A percentile compares a stretch with the other conserved stretches of the same genome.
Conservation (phyloP, 345 rosid species). For the Eucalyptus tenuipes region DNA sequence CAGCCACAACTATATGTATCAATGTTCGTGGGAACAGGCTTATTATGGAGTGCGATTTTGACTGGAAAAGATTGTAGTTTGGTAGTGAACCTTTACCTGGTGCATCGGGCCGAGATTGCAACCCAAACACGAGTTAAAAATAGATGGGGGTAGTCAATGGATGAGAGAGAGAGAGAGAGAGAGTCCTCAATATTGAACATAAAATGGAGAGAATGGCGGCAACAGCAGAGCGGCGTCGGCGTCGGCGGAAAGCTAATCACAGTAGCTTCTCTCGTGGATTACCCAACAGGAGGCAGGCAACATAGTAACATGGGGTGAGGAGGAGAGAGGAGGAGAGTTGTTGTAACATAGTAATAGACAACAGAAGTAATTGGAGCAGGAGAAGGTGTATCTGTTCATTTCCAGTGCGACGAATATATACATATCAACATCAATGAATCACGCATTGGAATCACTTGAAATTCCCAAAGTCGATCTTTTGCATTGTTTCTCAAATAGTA, state of each 20-base stretch:
- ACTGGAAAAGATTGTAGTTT: neutral
- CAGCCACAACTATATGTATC: neutral
- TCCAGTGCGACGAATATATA: neutral
- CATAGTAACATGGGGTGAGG: neutral
- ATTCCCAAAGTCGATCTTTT: neutral
- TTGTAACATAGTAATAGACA: neutral
- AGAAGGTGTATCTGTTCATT: neutral
- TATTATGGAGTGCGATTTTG: neutral
- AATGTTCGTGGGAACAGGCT: neutral
- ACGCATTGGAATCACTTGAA: neutral
- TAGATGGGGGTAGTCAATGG: neutral
- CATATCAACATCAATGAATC: neutral
- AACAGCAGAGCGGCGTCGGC: neutral
- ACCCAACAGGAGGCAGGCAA: neutral
- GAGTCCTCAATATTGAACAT: neutral
- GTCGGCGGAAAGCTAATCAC: neutral
- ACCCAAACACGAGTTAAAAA: neutral
- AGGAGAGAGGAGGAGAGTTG: neutral
- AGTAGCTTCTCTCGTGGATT: neutral
- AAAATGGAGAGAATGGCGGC: neutral
- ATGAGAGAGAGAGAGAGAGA: neutral
- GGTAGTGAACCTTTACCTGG: neutral
- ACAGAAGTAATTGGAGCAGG: neutral
- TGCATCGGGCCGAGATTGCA: neutral
- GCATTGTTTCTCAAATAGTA: neutral